Percentiles rank a stretch among this genome's conserved stretches.
Evolutionary conservation across 352 stramenopile species (phyloP).

Genomic region (Pythium scleroteichum): DNA sequence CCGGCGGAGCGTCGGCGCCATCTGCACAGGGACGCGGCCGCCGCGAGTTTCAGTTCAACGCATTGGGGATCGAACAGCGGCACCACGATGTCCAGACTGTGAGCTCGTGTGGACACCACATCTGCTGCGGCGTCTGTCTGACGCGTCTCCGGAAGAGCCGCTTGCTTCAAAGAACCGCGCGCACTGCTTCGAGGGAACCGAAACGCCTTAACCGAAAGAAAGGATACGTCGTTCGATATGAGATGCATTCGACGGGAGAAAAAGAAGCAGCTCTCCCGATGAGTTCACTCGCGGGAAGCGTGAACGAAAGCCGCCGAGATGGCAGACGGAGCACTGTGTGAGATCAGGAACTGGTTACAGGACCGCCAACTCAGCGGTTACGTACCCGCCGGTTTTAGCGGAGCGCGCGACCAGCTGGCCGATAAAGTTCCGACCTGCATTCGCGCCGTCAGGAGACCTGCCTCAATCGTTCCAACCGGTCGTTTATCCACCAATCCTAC

Average conservation of each 20-base stretch:
- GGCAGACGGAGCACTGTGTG: background rate
- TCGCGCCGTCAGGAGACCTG: conserved; percentile 14
- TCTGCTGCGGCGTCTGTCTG: background rate
- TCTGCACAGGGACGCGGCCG: background rate
- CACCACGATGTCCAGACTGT: background rate
- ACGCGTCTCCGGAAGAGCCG: background rate
- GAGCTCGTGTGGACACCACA: background rate
- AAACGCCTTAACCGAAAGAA: background rate
- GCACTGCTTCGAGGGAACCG: background rate
- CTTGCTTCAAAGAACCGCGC: background rate
- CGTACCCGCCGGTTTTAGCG: background rate
- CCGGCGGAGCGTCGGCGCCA: background rate
- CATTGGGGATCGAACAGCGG: background rate
- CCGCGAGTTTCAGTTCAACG: background rate
- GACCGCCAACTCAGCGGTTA: background rate
- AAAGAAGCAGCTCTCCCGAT: background rate
- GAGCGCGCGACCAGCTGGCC: background rate
- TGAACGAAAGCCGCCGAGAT: background rate
- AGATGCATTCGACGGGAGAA: background rate
- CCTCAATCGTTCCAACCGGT: too few relatives aligned
- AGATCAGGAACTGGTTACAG: background rate
- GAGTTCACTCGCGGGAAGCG: conserved; percentile 1
- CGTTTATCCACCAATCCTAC: conserved; percentile 5
- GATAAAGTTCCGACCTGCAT: conserved; percentile 3
- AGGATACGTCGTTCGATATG: background rate